Conservation (phyloP, 208 protist genomes). For the Acanthamoeba royreba region DNA sequence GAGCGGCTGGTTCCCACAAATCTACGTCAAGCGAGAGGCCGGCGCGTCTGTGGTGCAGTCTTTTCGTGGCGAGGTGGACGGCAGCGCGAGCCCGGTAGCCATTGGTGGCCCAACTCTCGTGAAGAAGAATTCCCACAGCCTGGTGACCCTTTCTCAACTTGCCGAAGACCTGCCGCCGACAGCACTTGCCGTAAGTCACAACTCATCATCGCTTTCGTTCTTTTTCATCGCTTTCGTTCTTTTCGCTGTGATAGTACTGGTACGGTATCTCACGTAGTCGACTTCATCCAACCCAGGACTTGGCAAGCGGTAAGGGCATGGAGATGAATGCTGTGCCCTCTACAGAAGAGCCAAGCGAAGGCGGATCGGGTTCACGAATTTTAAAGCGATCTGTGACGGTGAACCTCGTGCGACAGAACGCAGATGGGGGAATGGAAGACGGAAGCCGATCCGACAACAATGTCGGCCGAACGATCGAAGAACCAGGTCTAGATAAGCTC, state of each 20-base stretch:
- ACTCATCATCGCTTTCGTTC: not conserved
- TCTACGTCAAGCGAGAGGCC: slow-evolving; percentile 21
- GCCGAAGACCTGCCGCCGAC: not conserved
- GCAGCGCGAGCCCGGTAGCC: not conserved
- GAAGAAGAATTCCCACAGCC: not conserved
- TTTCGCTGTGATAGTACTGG: not conserved
- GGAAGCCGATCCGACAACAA: not conserved
- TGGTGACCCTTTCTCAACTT: not conserved
- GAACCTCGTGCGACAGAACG: not conserved
- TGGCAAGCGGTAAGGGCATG: not conserved
- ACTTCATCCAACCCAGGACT: not conserved
- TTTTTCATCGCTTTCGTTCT: too few species aligned
- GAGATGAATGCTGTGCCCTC: not conserved
- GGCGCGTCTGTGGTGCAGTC: not conserved
- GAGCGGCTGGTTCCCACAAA: slow-evolving; percentile 25
- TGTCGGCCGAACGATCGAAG: not conserved
- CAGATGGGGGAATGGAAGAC: not conserved
- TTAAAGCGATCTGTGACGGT: not conserved
- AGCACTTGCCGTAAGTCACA: not conserved
- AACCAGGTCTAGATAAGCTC: not conserved
- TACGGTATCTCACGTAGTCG: not conserved
- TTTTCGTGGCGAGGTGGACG: not conserved
- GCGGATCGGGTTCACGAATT: not conserved
- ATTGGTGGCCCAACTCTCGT: not conserved
- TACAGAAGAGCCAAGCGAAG: not conserved